Percentiles rank a stretch among this genome's conserved stretches.
Conservation (phyloP, 1,284 basidiomycete species). For the Irpex sp. region DNA sequence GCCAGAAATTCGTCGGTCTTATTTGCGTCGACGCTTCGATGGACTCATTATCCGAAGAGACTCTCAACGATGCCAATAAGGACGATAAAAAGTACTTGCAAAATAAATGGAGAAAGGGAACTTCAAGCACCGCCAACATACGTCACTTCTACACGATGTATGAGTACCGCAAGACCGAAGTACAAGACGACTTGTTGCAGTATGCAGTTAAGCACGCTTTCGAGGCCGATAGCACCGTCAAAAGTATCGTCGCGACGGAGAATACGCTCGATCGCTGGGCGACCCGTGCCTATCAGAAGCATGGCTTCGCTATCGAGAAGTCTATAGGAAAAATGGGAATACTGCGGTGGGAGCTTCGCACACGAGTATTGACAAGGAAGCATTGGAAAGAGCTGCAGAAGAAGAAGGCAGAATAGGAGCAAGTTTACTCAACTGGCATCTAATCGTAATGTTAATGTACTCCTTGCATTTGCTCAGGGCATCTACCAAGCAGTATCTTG, state of each 20-base stretch:
- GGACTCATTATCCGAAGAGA: slow-evolving; percentile 32
- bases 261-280: slow-evolving; percentile 52
- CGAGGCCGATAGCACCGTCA: slow-evolving; percentile 34
- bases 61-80: slow-evolving; percentile 21
- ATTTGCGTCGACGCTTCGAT: slow-evolving; percentile 63
- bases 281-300: slow-evolving; percentile 38
- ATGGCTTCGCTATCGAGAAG: slow-evolving; percentile 50
- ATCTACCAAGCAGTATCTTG: no score
- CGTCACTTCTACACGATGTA: slow-evolving; percentile 76
- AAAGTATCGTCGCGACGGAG: slow-evolving; percentile 42
- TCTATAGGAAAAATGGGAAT: slow-evolving; percentile 44
- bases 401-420: neutral
- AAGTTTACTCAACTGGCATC: neutral
- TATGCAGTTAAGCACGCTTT: slow-evolving; percentile 61
- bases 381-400: slow-evolving; percentile 3
- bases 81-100: slow-evolving; percentile 12
- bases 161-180: slow-evolving; percentile 48
- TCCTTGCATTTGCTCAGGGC: no score
- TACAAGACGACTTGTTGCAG: slow-evolving; percentile 65
- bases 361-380: slow-evolving; percentile 9
- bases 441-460: no score
- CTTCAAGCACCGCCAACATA: slow-evolving; percentile 54
- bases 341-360: slow-evolving; percentile 44
- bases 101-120: slow-evolving; percentile 26
- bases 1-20: slow-evolving; percentile 58